A percentile compares a stretch with the other conserved stretches of the same genome.
Conservation (phyloP, 2,329 filamentous ascomycete species). For the Aureobasidium sp. region DNA sequence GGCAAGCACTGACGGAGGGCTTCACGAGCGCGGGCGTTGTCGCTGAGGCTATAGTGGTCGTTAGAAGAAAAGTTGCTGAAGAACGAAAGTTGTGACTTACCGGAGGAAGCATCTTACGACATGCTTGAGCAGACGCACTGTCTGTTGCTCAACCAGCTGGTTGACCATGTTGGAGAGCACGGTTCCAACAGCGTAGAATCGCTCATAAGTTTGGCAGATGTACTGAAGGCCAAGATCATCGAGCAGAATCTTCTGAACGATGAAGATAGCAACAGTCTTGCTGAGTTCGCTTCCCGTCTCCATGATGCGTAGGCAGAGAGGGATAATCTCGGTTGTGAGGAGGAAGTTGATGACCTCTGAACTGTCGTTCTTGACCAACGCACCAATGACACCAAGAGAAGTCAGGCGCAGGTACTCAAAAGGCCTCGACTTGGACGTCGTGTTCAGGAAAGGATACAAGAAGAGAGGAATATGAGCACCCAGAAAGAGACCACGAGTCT, state of each 20-base stretch:
- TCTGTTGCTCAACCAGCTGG: conserved; percentile 95
- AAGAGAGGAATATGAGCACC: conserved; percentile 94
- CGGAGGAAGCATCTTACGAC: conserved; percentile 94
- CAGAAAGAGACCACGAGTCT: conserved; percentile 87
- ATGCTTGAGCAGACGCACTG: conserved; percentile 89
- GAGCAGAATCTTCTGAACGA: conserved; percentile 96
- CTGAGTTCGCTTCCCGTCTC: conserved; percentile 96
- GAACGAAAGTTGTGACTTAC: conserved; percentile 45
- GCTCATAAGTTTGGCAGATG: conserved; percentile 97
- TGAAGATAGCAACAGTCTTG: conserved; percentile 99
- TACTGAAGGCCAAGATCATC: conserved; percentile 96
- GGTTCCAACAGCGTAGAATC: conserved; percentile 96
- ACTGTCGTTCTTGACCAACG: conserved; percentile 96
- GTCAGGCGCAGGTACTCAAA: conserved; percentile 97
- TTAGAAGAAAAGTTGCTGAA: neutral
- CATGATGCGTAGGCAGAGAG: conserved; percentile 96
- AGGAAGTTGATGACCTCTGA: conserved; percentile 99
- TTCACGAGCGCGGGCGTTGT: conserved; percentile 92
- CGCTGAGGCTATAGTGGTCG: conserved; percentile 61
- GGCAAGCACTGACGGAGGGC: conserved; percentile 92
- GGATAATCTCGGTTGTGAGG: conserved; percentile 96
- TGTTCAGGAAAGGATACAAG: conserved; percentile 96
- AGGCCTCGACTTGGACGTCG: conserved; percentile 92
- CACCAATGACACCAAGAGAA: conserved; percentile 91
- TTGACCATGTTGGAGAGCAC: conserved; percentile 98